Percentiles rank a stretch among this genome's conserved stretches.
These are phyloP conservation scores for Puccinia polysora DNA, from an alignment of 1,284 basidiomycete species.

Conservation along the genomic window DNA sequence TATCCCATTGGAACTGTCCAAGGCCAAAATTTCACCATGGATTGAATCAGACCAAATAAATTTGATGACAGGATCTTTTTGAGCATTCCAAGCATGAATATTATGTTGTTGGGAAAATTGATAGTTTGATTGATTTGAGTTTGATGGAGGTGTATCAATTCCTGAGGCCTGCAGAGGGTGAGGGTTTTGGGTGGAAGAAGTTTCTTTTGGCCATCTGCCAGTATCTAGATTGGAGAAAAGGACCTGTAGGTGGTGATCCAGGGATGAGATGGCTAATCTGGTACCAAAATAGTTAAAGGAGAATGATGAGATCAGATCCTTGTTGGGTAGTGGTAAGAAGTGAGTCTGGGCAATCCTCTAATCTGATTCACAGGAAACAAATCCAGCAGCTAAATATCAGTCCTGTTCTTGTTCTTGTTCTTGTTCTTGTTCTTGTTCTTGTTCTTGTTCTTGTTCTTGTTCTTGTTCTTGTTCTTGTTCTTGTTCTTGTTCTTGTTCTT, in stretches of 20 bases:
- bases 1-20: slow-evolving; percentile 3
- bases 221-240: slow-evolving; percentile 32
- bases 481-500: too few species aligned
- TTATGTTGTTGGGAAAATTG: not conserved
- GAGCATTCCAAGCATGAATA: slow-evolving; percentile 10
- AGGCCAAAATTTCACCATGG: too few species aligned
- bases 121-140: slow-evolving; percentile 59
- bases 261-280: slow-evolving; percentile 66
- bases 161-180: too few species aligned
- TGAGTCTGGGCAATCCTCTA: slow-evolving; percentile 29
- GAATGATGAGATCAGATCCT: slow-evolving; percentile 75
- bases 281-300: slow-evolving; percentile 84
- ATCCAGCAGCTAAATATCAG: too few species aligned
- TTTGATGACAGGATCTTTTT: slow-evolving; percentile 14
- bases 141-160: slow-evolving; percentile 67
- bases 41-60: slow-evolving; percentile 23
- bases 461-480: too few species aligned
- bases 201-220: slow-evolving; percentile 41
- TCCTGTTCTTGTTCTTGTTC: too few species aligned
- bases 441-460: too few species aligned
- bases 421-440: too few species aligned
- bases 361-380: too few species aligned
- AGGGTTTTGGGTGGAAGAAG: slow-evolving; percentile 52
- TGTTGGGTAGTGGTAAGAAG: slow-evolving; percentile 53
- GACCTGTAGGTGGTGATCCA: slow-evolving; percentile 66